Percentiles rank a stretch among this genome's conserved stretches.
phyloP scores from a whole-genome alignment of 2,329 filamentous ascomycete genomes.

The Remersonia thermophila region DNA sequence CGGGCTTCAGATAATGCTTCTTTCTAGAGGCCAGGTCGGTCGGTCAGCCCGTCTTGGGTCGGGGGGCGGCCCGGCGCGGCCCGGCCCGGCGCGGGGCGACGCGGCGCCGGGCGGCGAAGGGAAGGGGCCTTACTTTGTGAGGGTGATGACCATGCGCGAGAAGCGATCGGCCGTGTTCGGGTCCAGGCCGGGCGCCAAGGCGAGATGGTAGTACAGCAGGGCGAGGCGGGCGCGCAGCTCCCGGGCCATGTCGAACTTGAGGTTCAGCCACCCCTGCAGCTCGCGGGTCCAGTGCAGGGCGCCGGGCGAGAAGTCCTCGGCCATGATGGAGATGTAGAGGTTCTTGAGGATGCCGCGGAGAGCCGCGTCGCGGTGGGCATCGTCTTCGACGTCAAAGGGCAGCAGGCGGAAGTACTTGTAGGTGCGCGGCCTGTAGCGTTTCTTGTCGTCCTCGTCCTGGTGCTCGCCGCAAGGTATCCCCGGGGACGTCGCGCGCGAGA shows the following conservation, averaged over 20 bases:
- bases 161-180: slow-evolving; percentile 74
- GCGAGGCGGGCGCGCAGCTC: slow-evolving; percentile 73
- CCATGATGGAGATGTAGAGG: slow-evolving; percentile 80
- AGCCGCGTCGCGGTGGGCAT: slow-evolving; percentile 62
- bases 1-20: slow-evolving; percentile 87
- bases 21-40: too few relatives aligned
- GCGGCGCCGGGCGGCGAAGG: too few relatives aligned
- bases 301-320: slow-evolving; percentile 87
- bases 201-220: slow-evolving; percentile 86
- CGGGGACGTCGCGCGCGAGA: slow-evolving; percentile 78
- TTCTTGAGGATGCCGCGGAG: slow-evolving; percentile 83
- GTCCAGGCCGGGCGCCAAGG: slow-evolving; percentile 81
- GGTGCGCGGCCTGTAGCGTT: slow-evolving; percentile 71
- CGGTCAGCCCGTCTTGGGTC: too few relatives aligned
- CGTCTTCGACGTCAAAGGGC: slow-evolving; percentile 78
- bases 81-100: too few relatives aligned
- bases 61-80: too few relatives aligned
- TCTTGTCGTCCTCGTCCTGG: slow-evolving; percentile 39
- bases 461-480: slow-evolving; percentile 45
- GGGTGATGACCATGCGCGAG: slow-evolving; percentile 85
- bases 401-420: slow-evolving; percentile 88
- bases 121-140: slow-evolving; percentile 95
- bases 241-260: slow-evolving; percentile 94
- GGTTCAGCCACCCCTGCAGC: slow-evolving; percentile 83
- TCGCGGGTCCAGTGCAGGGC: slow-evolving; percentile 96